Percentiles rank a stretch among this genome's conserved stretches.
These are phyloP conservation scores for Chamaecyparis obtusa DNA, from an alignment of 75 land plant species.

Conservation along the genomic window DNA sequence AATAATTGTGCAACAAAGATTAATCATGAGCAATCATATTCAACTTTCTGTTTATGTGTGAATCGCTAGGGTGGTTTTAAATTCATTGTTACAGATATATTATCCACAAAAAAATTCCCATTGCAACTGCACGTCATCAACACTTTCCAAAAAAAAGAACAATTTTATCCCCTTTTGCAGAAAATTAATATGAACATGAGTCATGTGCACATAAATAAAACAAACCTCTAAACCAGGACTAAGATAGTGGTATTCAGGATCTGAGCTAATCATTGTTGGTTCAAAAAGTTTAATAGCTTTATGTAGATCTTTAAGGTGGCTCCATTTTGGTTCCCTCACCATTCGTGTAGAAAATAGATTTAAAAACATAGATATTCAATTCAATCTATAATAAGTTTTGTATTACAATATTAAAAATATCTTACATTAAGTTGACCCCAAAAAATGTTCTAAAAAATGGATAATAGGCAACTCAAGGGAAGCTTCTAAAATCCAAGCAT, in stretches of 20 bases:
- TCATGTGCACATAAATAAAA: neutral
- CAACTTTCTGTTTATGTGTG: no score
- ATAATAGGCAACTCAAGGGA: neutral
- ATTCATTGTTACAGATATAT: no score
- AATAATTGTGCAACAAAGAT: neutral
- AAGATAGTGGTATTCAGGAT: constrained; percentile 43
- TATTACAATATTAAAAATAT: neutral
- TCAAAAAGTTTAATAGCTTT: constrained; percentile 68
- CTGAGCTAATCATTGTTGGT: constrained; percentile 52
- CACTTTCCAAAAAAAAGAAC: neutral
- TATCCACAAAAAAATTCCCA: neutral
- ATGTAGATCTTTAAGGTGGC: constrained; percentile 71
- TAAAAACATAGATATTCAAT: neutral
- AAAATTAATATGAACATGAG: neutral
- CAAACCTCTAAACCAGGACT: constrained; percentile 65
- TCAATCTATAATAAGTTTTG: neutral
- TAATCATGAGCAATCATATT: neutral
- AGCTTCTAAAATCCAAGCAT: no score
- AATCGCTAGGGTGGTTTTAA: neutral
- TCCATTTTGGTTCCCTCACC: constrained; percentile 64
- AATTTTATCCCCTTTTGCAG: neutral
- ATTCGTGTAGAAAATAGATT: constrained; percentile 24
- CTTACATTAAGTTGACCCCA: neutral
- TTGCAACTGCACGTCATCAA: neutral
- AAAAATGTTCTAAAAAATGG: no score